phyloP scores from a whole-genome alignment of 2,329 filamentous ascomycete genomes.

The Aspergillus sp. region DNA sequence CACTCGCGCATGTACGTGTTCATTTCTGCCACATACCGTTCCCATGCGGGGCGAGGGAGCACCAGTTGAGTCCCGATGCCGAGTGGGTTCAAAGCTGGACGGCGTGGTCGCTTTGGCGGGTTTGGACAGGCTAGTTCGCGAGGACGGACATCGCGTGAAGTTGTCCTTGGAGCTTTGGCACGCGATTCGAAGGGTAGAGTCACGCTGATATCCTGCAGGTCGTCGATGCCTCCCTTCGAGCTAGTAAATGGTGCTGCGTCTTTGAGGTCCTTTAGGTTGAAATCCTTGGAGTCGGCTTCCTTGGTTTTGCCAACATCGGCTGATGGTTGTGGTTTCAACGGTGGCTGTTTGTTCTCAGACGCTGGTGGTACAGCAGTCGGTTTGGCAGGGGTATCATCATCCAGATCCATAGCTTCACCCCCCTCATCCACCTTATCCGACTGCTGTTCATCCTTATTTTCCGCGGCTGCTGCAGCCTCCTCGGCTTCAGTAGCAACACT shows the following conservation, averaged over 20 bases:
- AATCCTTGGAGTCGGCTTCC: conserved; percentile 13
- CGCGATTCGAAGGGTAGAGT: conserved; percentile 55
- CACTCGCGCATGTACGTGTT: conserved; percentile 51
- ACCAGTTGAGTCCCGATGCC: conserved; percentile 24
- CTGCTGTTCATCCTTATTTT: conserved; percentile 13
- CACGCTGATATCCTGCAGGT: conserved; percentile 47
- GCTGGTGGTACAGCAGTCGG: not conserved
- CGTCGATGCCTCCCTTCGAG: conserved; percentile 44
- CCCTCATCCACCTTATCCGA: conserved; percentile 14
- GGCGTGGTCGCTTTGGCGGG: conserved; percentile 45
- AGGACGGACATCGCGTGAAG: conserved; percentile 30
- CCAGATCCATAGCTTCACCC: conserved; percentile 43
- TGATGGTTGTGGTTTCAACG: conserved; percentile 13
- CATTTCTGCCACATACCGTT: conserved; percentile 49
- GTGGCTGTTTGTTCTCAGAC: conserved; percentile 9
- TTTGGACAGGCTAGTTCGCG: conserved; percentile 43
- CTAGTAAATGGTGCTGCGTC: conserved; percentile 45
- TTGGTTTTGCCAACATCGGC: conserved; percentile 5
- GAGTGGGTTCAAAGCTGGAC: conserved; percentile 19
- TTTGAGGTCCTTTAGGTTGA: conserved; percentile 46
- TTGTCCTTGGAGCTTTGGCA: conserved; percentile 38
- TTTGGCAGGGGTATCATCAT: conserved; percentile 27
- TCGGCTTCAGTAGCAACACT: conserved; percentile 35
- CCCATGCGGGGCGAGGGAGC: conserved; percentile 44
- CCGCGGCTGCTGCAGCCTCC: conserved; percentile 28